Percentiles rank a stretch among this genome's conserved stretches.
phyloP scores from a whole-genome alignment of 2,329 filamentous ascomycete species.

The Stachybotrys elegans region DNA sequence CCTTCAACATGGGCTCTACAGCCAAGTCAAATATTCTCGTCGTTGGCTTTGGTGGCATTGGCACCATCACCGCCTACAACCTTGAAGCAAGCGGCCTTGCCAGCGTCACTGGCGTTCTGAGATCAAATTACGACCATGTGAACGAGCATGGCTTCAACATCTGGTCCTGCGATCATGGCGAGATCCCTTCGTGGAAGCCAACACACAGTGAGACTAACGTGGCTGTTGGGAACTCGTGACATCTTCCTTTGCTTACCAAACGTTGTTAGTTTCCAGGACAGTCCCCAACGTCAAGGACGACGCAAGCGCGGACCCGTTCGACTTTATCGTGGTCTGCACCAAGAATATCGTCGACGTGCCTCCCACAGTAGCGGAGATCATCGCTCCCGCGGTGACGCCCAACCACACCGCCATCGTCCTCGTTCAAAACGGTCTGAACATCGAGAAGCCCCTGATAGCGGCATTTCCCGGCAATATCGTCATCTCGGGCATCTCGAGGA shows the following conservation, averaged over 20 bases:
- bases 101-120: constrained; percentile 48
- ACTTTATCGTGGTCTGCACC: constrained; percentile 52
- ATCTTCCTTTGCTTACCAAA: constrained; percentile 1
- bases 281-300: constrained; percentile 37
- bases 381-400: constrained; percentile 45
- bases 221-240: neutral
- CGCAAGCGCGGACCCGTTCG: too few relatives aligned
- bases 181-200: constrained; percentile 43
- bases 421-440: constrained; percentile 60
- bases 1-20: too few relatives aligned
- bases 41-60: constrained; percentile 51
- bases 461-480: constrained; percentile 47
- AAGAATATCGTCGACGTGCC: constrained; percentile 53
- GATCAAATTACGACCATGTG: constrained; percentile 50
- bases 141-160: constrained; percentile 45
- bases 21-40: constrained; percentile 42
- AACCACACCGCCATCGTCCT: constrained; percentile 49
- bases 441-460: constrained; percentile 47
- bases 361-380: constrained; percentile 36
- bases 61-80: constrained; percentile 50
- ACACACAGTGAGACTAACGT: too few relatives aligned
- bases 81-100: constrained; percentile 45
- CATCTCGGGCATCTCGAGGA: constrained; percentile 48
- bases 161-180: constrained; percentile 50
- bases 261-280: constrained; percentile 42